Base-by-base conservation (phyloP, 768 basidiomycete species). In the Rhodotorula sphaerocarpa region DNA sequence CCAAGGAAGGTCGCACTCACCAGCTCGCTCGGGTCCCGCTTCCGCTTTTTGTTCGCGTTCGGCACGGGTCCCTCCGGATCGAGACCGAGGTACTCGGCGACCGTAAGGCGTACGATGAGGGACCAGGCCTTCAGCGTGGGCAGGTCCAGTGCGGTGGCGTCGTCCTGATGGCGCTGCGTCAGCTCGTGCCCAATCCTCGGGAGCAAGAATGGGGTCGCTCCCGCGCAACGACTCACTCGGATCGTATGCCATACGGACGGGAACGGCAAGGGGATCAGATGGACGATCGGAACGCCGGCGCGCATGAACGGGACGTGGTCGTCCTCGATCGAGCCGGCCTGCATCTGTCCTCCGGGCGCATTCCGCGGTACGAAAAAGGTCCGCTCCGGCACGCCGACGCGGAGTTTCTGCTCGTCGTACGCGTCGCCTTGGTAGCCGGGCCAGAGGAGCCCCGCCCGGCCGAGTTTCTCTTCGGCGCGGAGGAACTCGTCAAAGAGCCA, bases 261-360 rank as follows among this genome's bases (percentile, higher is more conserved):
- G 75, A 97, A 99, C 4, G 88, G 90, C 50, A 82, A 82, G 4
- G 92, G 76, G 57, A 97, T 97, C 50, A 97, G 74, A 75, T 99
- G 95, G 68, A 99, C 76, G 55, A 97, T 77, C 65, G 83, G 87
- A 21, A 97, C 90, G 3, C 95, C 95, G 65, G 79, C 77, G 42
- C 78, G 75, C 53, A 93, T 71, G 78, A 99, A 97, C 28, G 95
- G 95, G 45, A 90, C 75, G 70, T 99, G 95, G 75, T 99, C 95
- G 75, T 99, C 95, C 44, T 83, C 88, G 64, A 69, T 66, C 25
- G 34, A 48, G 2, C 64, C 63, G 0, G 75, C 73, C 63, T 79
- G 80, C 41, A 73, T 65, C 28, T 78, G 75, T 23, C 61, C 21
- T 20, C 39, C n/a, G 23, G 43, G 70, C 2, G 73, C 74, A 2